Base-by-base conservation (phyloP, 257 asterid species). In the Jaltomata sinuosa region DNA sequence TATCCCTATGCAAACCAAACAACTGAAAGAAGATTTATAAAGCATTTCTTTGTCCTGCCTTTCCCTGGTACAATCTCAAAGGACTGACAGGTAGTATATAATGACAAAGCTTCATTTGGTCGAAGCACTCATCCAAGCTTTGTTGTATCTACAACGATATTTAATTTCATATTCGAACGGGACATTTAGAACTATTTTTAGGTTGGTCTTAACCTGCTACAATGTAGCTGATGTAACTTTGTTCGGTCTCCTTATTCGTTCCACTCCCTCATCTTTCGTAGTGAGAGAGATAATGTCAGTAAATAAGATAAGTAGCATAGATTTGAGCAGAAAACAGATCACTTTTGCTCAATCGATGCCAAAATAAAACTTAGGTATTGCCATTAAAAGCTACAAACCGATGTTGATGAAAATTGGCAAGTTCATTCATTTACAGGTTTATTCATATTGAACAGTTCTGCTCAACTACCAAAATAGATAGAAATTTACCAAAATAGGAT, bases 401-500 rank as follows among this genome's bases (percentile, higher is more conserved):
- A 67, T 34, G 49, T 67, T 15, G 8, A 67, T 67, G 76, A 67
- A 32, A 32, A 32, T 32, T 32, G 8, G 49, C 77, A 67, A 18
- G 49, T 18, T 34, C 76, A 18, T 16, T 67, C 27, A 18, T 32
- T 32, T 38, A 65, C 77, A 8, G 49, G 16, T 67, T 65, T 18
- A 67, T 16, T 18, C 77, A 67, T 67, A 67, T 8, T 32, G 11
- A 32, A 32, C 74, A 67, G 42, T 67, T 67, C 49, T 8, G 15
- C 3, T 32, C 47, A 67, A 32, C 12, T 3, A 67, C 47, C 49
- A 67, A 32, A 67, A 32, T 32, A 68, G 49, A 68, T 32, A 68
- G 29, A 67, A 68, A 14, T 71, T 11, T 87, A 96, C 99, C 93
- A 97, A 53, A 87, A 97, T 94, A 50, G 99, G 98, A 77, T 97